Evolutionary conservation across 163 green algal species (phyloP).

Genomic region (Trebouxia gelatinosa): DNA sequence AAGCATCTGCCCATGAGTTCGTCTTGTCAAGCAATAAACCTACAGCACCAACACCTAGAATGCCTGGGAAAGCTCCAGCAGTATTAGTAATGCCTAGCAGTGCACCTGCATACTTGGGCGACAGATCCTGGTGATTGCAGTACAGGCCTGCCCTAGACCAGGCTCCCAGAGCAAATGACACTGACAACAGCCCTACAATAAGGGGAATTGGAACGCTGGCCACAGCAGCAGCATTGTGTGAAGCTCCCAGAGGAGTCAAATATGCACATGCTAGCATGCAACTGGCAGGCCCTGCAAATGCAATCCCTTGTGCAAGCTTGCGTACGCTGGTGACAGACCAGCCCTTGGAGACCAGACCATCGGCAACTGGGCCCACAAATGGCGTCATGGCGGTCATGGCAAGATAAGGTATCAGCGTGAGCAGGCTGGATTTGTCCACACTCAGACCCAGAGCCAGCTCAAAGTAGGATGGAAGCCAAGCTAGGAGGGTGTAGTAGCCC

Average conservation of each 20-base stretch:
- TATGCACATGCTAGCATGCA: slow-evolving; percentile 84
- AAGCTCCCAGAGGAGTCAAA: slow-evolving; percentile 60
- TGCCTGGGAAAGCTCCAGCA: slow-evolving; percentile 84
- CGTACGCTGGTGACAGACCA: slow-evolving; percentile 77
- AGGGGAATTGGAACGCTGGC: slow-evolving; percentile 35
- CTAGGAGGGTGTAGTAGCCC: slow-evolving; percentile 94
- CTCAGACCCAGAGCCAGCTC: slow-evolving; percentile 88
- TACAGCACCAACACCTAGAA: slow-evolving; percentile 84
- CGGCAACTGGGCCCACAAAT: slow-evolving; percentile 82
- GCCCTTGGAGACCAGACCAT: slow-evolving; percentile 77
- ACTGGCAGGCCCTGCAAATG: slow-evolving; percentile 80
- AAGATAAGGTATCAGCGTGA: slow-evolving; percentile 94
- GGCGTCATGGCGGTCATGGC: slow-evolving; percentile 77
- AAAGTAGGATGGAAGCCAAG: slow-evolving; percentile 98
- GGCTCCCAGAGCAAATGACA: slow-evolving; percentile 83
- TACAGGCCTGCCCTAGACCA: slow-evolving; percentile 87
- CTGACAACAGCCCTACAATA: slow-evolving; percentile 77
- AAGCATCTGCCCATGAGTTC: slow-evolving; percentile 73
- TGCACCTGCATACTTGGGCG: slow-evolving; percentile 72
- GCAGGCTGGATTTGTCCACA: slow-evolving; percentile 75
- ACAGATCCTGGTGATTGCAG: slow-evolving; percentile 94
- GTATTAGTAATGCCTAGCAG: slow-evolving; percentile 94
- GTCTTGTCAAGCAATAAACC: slow-evolving; percentile 88
- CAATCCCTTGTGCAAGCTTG: slow-evolving; percentile 85
- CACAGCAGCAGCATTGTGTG: slow-evolving; percentile 25